Evolutionary conservation across 2,329 filamentous ascomycete genomes (phyloP).

Genomic region (Xylariaceae sp.): DNA sequence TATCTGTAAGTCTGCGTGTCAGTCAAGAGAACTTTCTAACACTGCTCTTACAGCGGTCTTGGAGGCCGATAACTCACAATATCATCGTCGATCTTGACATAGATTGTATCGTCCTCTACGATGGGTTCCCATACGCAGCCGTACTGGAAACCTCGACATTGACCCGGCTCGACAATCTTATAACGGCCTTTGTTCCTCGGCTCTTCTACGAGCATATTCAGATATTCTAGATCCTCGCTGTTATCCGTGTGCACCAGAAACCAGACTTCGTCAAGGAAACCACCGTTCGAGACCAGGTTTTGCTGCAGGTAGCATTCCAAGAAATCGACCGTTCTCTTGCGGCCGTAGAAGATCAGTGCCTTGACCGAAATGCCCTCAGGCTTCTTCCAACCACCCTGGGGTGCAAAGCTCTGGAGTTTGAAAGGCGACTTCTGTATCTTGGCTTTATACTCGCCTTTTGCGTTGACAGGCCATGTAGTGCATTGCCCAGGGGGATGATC

Average conservation of each 20-base stretch:
- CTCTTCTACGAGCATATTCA: conserved; percentile 35
- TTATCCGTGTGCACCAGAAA: conserved; percentile 41
- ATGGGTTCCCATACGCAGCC: conserved; percentile 35
- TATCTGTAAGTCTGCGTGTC: conserved; percentile 14
- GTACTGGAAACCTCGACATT: conserved; percentile 31
- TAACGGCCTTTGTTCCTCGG: conserved; percentile 32
- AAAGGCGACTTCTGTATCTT: neutral
- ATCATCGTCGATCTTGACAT: conserved; percentile 44
- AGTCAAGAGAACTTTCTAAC: neutral
- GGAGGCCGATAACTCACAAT: conserved; percentile 30
- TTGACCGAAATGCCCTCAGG: conserved; percentile 33
- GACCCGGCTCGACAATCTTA: conserved; percentile 31
- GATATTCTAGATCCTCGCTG: conserved; percentile 35
- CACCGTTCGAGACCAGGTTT: conserved; percentile 42
- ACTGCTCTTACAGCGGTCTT: neutral
- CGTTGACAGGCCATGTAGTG: conserved; percentile 26
- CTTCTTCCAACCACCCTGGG: conserved; percentile 27
- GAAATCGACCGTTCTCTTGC: conserved; percentile 40
- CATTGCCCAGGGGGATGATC: conserved; percentile 18
- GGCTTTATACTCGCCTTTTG: conserved; percentile 14
- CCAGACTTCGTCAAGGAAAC: conserved; percentile 41
- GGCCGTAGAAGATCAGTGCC: conserved; percentile 44
- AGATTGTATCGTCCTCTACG: conserved; percentile 35
- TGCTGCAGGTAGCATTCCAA: conserved; percentile 44
- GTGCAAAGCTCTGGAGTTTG: conserved; percentile 21